These are phyloP conservation scores for Amanita molliuscula DNA, from an alignment of 768 basidiomycete species.

Conservation along the genomic window DNA sequence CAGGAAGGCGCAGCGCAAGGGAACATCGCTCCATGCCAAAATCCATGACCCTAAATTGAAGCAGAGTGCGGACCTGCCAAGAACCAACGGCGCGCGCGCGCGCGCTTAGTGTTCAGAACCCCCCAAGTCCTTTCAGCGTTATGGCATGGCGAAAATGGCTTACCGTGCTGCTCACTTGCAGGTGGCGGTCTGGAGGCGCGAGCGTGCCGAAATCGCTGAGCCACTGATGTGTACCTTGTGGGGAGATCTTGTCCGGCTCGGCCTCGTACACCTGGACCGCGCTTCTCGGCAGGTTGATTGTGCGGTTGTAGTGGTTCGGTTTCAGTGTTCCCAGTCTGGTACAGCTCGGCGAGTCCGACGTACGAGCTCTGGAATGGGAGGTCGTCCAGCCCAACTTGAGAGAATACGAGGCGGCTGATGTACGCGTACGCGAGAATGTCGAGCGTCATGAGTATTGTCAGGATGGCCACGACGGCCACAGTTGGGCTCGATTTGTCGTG, in stretches of 20 bases:
- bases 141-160: neutral
- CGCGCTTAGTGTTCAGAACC: neutral
- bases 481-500: neutral
- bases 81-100: too few relatives aligned
- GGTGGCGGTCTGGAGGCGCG: neutral
- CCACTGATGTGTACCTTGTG: neutral
- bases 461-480: constrained; percentile 5
- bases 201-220: constrained; percentile 1
- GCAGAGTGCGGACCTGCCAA: neutral
- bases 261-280: neutral
- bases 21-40: neutral
- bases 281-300: neutral
- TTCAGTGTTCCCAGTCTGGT: neutral
- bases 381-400: neutral
- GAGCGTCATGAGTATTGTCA: constrained; percentile 13
- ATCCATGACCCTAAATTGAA: constrained; percentile 1
- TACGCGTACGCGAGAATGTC: constrained; percentile 15
- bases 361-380: neutral
- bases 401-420: constrained; percentile 11
- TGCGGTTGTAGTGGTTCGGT: neutral
- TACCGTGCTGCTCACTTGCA: constrained; percentile 1
- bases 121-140: too few relatives aligned
- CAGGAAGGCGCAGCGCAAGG: neutral
- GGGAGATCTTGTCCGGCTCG: neutral
- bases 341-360: constrained; percentile 1